These are phyloP conservation scores for Plantago major DNA, from an alignment of 257 asterid genomes.

Conservation along the genomic window DNA sequence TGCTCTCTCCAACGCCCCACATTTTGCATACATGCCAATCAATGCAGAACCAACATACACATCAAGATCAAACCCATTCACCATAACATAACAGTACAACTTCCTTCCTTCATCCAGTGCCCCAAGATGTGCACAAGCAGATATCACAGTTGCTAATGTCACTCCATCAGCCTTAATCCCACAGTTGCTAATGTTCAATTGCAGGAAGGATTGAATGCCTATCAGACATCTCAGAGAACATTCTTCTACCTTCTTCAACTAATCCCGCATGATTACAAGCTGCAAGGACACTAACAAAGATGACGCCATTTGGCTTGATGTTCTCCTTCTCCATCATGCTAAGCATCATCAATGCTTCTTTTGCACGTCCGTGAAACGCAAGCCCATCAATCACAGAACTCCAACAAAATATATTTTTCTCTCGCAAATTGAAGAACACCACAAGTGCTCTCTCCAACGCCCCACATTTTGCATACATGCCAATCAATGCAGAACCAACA, in stretches of 20 bases:
- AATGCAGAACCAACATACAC: slow-evolving; percentile 68
- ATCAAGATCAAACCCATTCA: slow-evolving; percentile 36
- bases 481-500: slow-evolving; percentile 68
- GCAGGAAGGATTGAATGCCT: slow-evolving; percentile 45
- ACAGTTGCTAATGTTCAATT: slow-evolving; percentile 63
- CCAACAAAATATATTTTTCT: slow-evolving; percentile 75
- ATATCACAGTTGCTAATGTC: slow-evolving; percentile 69
- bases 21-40: slow-evolving; percentile 81
- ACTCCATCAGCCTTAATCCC: slow-evolving; percentile 65
- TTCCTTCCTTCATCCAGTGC: slow-evolving; percentile 60
- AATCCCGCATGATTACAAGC: slow-evolving; percentile 83
- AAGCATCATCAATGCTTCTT: slow-evolving; percentile 52
- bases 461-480: slow-evolving; percentile 88
- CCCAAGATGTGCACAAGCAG: slow-evolving; percentile 92
- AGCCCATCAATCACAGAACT: slow-evolving; percentile 74
- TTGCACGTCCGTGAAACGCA: slow-evolving; percentile 63
- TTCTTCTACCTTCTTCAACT: slow-evolving; percentile 58
- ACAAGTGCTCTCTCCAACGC: slow-evolving; percentile 56
- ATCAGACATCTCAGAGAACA: slow-evolving; percentile 47
- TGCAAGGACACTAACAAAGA: slow-evolving; percentile 64
- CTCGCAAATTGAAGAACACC: slow-evolving; percentile 58
- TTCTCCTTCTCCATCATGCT: slow-evolving; percentile 49
- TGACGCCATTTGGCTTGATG: slow-evolving; percentile 55
- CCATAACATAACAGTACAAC: slow-evolving; percentile 46
- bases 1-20: slow-evolving; percentile 67